Percentiles rank a stretch among this genome's conserved stretches.
These are phyloP conservation scores for Chaetoceros tenuissimus DNA, from an alignment of 108 stramenopile species.

Conservation along the genomic window DNA sequence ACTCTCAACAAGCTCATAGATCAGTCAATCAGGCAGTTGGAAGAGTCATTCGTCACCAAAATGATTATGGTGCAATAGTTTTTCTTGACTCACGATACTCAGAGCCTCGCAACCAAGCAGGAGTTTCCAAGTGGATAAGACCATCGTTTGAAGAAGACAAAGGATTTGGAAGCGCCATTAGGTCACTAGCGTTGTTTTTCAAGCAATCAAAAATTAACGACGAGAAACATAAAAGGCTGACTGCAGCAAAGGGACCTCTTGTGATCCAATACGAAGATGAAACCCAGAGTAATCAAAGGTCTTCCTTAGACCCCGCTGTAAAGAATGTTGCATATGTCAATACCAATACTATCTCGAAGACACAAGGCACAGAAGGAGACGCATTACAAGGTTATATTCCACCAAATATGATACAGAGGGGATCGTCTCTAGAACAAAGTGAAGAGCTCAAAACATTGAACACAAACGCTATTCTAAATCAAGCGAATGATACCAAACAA, in stretches of 20 bases:
- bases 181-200: slow-evolving; percentile 52
- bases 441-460: neutral
- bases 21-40: slow-evolving; percentile 99
- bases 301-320: slow-evolving; percentile 10
- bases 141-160: slow-evolving; percentile 67
- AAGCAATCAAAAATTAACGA: slow-evolving; percentile 45
- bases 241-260: slow-evolving; percentile 9
- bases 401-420: slow-evolving; percentile 32
- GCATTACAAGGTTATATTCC: slow-evolving; percentile 26
- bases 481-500: slow-evolving; percentile 7
- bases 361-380: no score
- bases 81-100: slow-evolving; percentile 91
- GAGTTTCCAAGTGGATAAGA: slow-evolving; percentile 79
- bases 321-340: slow-evolving; percentile 50
- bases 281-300: neutral
- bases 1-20: slow-evolving; percentile 91
- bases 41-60: slow-evolving; percentile 93
- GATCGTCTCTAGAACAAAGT: slow-evolving; percentile 1
- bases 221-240: slow-evolving; percentile 14
- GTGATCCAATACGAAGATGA: slow-evolving; percentile 30
- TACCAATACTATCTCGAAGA: slow-evolving; percentile 5
- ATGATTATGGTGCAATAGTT: slow-evolving; percentile 95
- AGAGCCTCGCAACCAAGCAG: slow-evolving; percentile 53
- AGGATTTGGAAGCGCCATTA: slow-evolving; percentile 48
- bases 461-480: slow-evolving; percentile 4